Evolutionary conservation across 371 early-diverging fungal species (phyloP), one percentile per base, ranked within the genome.

Genomic region (Synchytrium microbalum): DNA sequence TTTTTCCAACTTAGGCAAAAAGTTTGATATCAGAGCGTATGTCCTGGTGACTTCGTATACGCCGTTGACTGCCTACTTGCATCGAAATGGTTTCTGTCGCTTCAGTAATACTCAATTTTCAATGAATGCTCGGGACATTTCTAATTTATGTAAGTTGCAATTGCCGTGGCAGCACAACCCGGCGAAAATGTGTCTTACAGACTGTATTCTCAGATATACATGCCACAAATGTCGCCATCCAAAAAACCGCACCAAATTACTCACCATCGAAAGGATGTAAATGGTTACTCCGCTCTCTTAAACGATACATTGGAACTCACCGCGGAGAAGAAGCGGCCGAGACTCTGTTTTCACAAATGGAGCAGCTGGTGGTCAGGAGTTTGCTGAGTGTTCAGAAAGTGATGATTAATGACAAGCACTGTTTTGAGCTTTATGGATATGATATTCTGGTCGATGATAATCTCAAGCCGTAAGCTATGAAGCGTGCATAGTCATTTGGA

Each of bases 161-260:
- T 60, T 14, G 14, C 10, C 60, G n/a, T 14, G 25, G 24, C 13
- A 16, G 13, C 57, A 57, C 13, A 13, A 13, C 27, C 27, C 26
- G 16, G 16, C 13, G 13, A 16, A 16, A 13, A 13, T 13, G 13
- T 13, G 13, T 57, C 16, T 24, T 26, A 14, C 14, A 14, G 51
- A 14, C 14, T 51, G 51, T 51, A 14, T 51, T 51, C 23, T 51
- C 51, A 76, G 78, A 79, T 54, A 81, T 83, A 31, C 84, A 83
- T 70, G 84, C 84, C 0, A 83, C 84, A 3, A 83, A 83, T 64
- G 84, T 83, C 0, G 80, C 84, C 25, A 81, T 83, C 66, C 84
- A 83, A 58, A 83, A 83, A 63, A 75, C 73, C 30, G 63, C 78
- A n/a, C 80, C 82, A 1, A 75, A 81, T 61, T 83, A 83, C 63